Base-by-base conservation (phyloP, 139 green algal genomes). In the Picochlorum sp. region DNA sequence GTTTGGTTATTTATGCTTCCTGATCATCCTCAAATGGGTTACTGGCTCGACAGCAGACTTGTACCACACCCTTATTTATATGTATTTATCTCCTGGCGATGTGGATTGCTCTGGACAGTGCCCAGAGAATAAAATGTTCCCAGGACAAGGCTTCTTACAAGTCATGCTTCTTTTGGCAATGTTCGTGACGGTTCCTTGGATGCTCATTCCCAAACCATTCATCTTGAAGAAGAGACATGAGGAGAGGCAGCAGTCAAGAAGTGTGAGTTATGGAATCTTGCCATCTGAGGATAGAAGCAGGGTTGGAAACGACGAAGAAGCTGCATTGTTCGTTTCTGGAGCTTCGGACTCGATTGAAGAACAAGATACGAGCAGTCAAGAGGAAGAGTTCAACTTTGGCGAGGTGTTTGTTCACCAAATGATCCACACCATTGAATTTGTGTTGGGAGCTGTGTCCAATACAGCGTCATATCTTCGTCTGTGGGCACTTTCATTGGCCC, bases 351-450 rank as follows among this genome's bases (percentile, higher is more conserved):
- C 21, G 23, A 4, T 50, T 15, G 34, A 23, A 26, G 20, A 45
- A 28, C n/a, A 30, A 14, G 56, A 7, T 21, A 30, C 6, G 4
- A 21, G 9, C 60, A 14, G 10, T 44, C 44, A 45, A 62, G 31
- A 63, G 20, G 71, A 28, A 5, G 86, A 95, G 24, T 98, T 98
- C 73, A 84, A 95, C 6, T 95, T 94, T 71, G 66, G 77, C 0
- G 88, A 96, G 63, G 66, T 92, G 41, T 74, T 92, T 61, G 90
- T 96, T 66, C 90, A 96, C 71, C 88, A 96, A 80, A 90, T 90
- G 79, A 95, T 98, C 73, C 93, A 98, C 83, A 97, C 93, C 14
- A 98, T 98, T 37, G 93, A 98, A 83, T 98, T 98, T 74, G 92
- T 97, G 62, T 84, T 98, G 69, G 93, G 93, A 6, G 91, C 93